These are phyloP conservation scores for Chiua virens DNA, from an alignment of 768 basidiomycete genomes.

Conservation along the genomic window DNA sequence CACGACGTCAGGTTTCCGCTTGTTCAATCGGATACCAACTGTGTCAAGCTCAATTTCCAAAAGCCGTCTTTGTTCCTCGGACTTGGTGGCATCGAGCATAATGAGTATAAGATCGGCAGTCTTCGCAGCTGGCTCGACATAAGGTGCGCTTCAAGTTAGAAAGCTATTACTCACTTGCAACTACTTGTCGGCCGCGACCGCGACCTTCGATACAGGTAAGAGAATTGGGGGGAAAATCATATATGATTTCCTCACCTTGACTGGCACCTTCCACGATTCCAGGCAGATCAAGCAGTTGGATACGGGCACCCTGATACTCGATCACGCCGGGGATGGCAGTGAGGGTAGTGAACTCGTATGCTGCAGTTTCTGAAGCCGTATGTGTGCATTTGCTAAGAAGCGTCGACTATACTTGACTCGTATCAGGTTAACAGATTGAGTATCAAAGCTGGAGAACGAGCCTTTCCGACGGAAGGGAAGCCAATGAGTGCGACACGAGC, in stretches of 20 bases:
- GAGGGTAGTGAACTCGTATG: conserved; percentile 94
- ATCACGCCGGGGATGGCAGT: conserved; percentile 97
- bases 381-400: conserved; percentile 89
- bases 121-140: conserved; percentile 58
- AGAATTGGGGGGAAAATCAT: background rate
- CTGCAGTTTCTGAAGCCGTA: conserved; percentile 84
- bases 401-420: conserved; percentile 61
- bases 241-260: conserved; percentile 45
- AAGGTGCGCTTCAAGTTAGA: background rate
- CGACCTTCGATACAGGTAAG: conserved; percentile 46
- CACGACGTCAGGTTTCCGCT: conserved; percentile 86
- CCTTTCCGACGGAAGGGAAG: conserved; percentile 95
- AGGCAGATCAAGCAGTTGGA: conserved; percentile 93
- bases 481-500: conserved; percentile 91
- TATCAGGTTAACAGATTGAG: conserved; percentile 3
- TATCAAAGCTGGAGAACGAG: conserved; percentile 15
- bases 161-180: conserved; percentile 59
- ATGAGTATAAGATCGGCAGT: conserved; percentile 92
- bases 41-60: conserved; percentile 94
- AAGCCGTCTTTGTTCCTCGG: conserved; percentile 84
- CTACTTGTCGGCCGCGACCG: conserved; percentile 94
- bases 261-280: conserved; percentile 95
- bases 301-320: conserved; percentile 90
- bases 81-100: conserved; percentile 92
- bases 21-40: conserved; percentile 94